Evolutionary conservation across 2,329 filamentous ascomycete species (phyloP).

Genomic region (Metarhizium robertsii): DNA sequence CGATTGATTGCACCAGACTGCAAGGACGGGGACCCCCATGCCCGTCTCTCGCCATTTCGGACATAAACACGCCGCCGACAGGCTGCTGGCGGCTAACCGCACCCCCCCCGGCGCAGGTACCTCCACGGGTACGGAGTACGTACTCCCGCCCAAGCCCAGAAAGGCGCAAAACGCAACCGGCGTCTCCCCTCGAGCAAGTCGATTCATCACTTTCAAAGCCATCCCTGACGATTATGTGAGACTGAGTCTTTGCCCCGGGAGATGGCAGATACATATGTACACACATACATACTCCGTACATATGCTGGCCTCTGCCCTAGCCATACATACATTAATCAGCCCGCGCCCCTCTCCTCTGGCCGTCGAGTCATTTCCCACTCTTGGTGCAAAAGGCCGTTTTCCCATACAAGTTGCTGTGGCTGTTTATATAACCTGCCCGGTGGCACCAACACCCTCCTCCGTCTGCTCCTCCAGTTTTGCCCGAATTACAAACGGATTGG

Average conservation of each 20-base stretch:
- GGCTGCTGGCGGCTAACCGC: no score
- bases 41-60: slow-evolving; percentile 4
- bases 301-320: not conserved
- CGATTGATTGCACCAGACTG: no score
- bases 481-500: not conserved
- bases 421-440: slow-evolving; percentile 1
- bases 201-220: not conserved
- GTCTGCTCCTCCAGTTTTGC: not conserved
- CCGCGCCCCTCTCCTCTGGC: not conserved
- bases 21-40: not conserved
- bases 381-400: not conserved
- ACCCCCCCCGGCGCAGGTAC: not conserved
- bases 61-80: slow-evolving; percentile 5
- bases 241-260: not conserved
- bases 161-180: not conserved
- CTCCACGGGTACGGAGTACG: not conserved
- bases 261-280: not conserved
- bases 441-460: not conserved
- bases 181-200: not conserved
- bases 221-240: slow-evolving; percentile 5
- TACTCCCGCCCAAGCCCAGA: not conserved
- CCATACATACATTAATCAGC: slow-evolving; percentile 4
- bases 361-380: slow-evolving; percentile 1
- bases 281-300: not conserved
- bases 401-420: not conserved